Evolutionary conservation across 2,329 filamentous ascomycete genomes (phyloP).

Genomic region (Phyllosticta capitalensis): DNA sequence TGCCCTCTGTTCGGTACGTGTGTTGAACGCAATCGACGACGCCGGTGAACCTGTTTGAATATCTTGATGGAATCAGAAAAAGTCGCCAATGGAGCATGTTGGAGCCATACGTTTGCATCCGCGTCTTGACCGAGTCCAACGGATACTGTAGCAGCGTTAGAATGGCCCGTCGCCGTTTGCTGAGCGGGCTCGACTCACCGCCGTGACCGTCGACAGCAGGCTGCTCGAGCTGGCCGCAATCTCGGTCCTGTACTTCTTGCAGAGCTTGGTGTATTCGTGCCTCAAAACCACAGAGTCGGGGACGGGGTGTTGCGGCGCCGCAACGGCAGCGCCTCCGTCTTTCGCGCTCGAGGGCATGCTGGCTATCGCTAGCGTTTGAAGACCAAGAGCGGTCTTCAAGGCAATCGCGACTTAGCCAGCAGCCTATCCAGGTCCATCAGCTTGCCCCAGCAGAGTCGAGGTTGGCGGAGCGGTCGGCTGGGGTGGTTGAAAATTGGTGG

Average conservation of each 20-base stretch:
- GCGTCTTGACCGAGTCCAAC: slow-evolving; percentile 80
- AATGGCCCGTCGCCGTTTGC: background rate
- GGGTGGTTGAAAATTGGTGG: slow-evolving; percentile 1
- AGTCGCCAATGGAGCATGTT: background rate
- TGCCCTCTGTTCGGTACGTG: slow-evolving; percentile 55
- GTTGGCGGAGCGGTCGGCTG: background rate
- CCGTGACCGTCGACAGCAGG: slow-evolving; percentile 65
- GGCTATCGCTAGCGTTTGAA: slow-evolving; percentile 40
- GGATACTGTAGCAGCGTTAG: slow-evolving; percentile 48
- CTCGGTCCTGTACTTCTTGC: slow-evolving; percentile 72
- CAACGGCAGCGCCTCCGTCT: slow-evolving; percentile 28
- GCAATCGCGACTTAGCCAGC: slow-evolving; percentile 49
- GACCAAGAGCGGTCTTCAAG: slow-evolving; percentile 47
- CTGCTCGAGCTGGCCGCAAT: slow-evolving; percentile 69
- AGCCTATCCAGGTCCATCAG: slow-evolving; percentile 46
- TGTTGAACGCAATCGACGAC: slow-evolving; percentile 65
- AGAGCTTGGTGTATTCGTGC: slow-evolving; percentile 38
- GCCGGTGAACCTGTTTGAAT: slow-evolving; percentile 59
- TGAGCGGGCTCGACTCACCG: slow-evolving; percentile 35
- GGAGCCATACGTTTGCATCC: slow-evolving; percentile 61
- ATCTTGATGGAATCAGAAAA: background rate
- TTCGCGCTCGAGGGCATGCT: slow-evolving; percentile 33
- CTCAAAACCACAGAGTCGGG: slow-evolving; percentile 1
- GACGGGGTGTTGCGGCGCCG: slow-evolving; percentile 1
- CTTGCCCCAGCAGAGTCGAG: slow-evolving; percentile 20